Conservation (phyloP, 1,284 basidiomycete species). For the Sanghuangporus sanghuang region DNA sequence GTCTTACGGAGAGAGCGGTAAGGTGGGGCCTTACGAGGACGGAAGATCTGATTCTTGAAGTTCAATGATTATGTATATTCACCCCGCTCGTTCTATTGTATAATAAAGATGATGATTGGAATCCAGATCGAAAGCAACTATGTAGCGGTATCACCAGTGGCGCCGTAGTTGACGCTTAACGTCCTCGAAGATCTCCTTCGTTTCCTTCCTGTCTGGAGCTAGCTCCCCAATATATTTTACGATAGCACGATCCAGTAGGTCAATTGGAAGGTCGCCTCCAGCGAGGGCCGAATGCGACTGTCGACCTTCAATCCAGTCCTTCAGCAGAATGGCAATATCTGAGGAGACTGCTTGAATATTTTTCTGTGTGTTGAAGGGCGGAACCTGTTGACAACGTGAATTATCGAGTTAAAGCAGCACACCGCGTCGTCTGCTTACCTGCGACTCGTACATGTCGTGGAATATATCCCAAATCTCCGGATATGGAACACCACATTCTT, state of each 20-base stretch:
- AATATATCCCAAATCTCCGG: constrained; percentile 80
- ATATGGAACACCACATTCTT: constrained; percentile 73
- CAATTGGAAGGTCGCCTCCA: constrained; percentile 65
- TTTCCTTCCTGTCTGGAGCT: constrained; percentile 51
- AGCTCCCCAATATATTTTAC: constrained; percentile 69
- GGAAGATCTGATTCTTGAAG: constrained; percentile 76
- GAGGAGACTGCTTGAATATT: constrained; percentile 74
- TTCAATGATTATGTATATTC: constrained; percentile 27
- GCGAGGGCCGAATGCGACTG: constrained; percentile 55
- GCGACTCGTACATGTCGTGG: constrained; percentile 84
- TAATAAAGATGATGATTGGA: neutral
- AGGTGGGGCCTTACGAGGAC: constrained; percentile 61
- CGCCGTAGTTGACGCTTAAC: constrained; percentile 63
- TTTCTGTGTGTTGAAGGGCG: constrained; percentile 75
- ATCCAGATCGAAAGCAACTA: neutral
- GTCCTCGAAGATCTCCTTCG: constrained; percentile 56
- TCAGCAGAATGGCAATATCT: constrained; percentile 70
- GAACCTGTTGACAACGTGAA: constrained; percentile 44
- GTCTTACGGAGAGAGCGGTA: constrained; percentile 51
- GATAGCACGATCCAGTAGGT: constrained; percentile 61
- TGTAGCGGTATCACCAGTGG: constrained; percentile 43
- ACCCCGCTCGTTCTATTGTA: neutral
- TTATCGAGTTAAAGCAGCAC: constrained; percentile 6
- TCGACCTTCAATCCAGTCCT: constrained; percentile 72
- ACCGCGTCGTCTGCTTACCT: constrained; percentile 42